A percentile compares a stretch with the other conserved stretches of the same genome.
Evolutionary conservation across 2,329 filamentous ascomycete species (phyloP).

Genomic region (Lasiodiplodia gonubiensis): DNA sequence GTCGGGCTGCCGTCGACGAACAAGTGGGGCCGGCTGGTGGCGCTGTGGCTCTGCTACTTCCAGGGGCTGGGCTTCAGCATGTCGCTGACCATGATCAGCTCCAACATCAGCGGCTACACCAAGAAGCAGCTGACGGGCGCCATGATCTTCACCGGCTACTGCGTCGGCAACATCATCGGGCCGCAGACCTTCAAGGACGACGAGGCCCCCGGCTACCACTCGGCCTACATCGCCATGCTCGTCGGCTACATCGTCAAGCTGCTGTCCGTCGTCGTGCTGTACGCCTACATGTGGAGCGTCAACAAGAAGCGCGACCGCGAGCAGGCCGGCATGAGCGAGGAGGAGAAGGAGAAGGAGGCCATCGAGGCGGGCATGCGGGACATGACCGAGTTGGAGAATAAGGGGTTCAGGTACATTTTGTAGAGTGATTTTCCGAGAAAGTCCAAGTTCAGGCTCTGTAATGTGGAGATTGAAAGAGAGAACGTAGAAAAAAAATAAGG

Average conservation of each 20-base stretch:
- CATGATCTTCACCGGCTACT: conserved; percentile 60
- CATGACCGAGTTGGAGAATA: conserved; percentile 62
- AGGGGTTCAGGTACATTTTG: conserved; percentile 59
- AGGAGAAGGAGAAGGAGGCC: conserved; percentile 56
- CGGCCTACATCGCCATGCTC: conserved; percentile 61
- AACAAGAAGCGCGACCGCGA: conserved; percentile 62
- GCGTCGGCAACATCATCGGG: conserved; percentile 61
- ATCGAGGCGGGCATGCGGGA: conserved; percentile 63
- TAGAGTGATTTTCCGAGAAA: conserved; percentile 31
- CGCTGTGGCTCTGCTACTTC: conserved; percentile 63
- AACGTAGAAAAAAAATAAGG: background rate
- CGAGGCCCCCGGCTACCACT: conserved; percentile 58
- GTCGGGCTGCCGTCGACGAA: conserved; percentile 58
- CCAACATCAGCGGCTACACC: conserved; percentile 61
- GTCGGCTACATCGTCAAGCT: conserved; percentile 62
- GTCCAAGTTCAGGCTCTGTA: no score
- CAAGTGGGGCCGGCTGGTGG: conserved; percentile 64
- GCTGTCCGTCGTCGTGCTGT: conserved; percentile 56
- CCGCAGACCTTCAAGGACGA: conserved; percentile 59
- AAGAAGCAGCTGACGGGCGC: conserved; percentile 62
- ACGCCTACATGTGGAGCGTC: conserved; percentile 60
- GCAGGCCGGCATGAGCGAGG: conserved; percentile 39
- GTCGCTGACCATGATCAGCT: conserved; percentile 59
- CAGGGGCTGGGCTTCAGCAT: conserved; percentile 61
- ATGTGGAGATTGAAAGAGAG: no score